Evolutionary conservation across 352 stramenopile species (phyloP), one percentile per base, ranked within the genome.

Genomic region (Nothophytophthora sp.): DNA sequence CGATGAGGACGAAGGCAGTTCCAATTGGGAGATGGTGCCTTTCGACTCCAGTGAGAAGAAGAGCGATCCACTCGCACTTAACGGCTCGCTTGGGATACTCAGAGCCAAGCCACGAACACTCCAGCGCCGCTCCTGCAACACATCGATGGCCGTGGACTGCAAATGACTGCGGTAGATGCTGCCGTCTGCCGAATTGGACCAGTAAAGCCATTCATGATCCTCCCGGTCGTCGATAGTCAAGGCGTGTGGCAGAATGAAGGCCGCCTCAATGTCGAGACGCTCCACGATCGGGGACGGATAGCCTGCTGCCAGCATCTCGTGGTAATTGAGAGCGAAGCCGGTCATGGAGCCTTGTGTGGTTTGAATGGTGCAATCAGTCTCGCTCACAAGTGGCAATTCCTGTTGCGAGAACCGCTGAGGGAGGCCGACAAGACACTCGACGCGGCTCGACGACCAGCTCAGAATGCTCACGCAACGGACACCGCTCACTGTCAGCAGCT

Each of bases 161-260:
- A 88, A 52, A 30, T 61, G 76, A n/a, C 63, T 88, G 1, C 73
- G 60, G 47, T 92, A 92, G 29, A 92, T 81, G 1, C 36, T 63
- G 0, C 81, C 78, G 28, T 92, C 81, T 1, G 50, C 59, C 7
- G 78, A 81, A 35, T 90, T 92, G 24, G 78, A 82, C 81, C 81
- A 92, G 52, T 85, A 90, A 5, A 92, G 48, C 60, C 70, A 82
- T 32, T 74, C 45, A 20, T 68, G 22, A 6, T 18, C 27, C 18
- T 44, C 38, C 18, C 63, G 40, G 56, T 72, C 56, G 16, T 81
- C 67, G 15, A 89, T 57, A 6, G 55, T 61, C 16, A 90, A 47
- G 4, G 81, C 72, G 6, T 83, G 75, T 2, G 81, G 78, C 8
- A 68, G 48, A 9, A 88, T 41, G n/a, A 49, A 55, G 10, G 37